Conservation (phyloP, 306 rosid genomes). For the Quercus dentata region DNA sequence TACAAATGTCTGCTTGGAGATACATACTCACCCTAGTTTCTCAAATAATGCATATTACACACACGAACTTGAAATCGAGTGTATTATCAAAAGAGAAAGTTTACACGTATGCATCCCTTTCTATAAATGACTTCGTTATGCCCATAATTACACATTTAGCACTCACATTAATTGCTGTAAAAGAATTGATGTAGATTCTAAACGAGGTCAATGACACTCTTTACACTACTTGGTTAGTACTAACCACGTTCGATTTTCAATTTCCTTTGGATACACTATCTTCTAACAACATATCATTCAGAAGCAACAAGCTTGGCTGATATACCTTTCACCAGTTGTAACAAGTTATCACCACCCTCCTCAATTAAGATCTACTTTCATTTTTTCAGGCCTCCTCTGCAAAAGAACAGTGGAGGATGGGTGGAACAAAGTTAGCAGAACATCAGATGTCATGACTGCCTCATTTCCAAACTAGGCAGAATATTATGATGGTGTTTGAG, state of each 20-base stretch:
- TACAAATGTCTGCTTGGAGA: too few relatives aligned
- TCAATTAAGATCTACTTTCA: constrained; percentile 12
- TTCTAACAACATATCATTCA: neutral
- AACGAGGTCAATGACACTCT: neutral
- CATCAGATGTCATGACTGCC: constrained; percentile 29
- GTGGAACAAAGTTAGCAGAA: constrained; percentile 39
- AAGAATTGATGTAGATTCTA: neutral
- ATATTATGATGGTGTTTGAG: constrained; percentile 46
- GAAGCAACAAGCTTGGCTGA: neutral
- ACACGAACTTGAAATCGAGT: too few relatives aligned
- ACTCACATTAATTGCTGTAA: too few relatives aligned
- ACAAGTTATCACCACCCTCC: constrained; percentile 16
- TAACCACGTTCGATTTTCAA: neutral
- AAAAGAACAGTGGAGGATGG: constrained; percentile 7
- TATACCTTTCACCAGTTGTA: constrained; percentile 7
- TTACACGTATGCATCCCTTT: too few relatives aligned
- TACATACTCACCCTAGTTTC: too few relatives aligned
- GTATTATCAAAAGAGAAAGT: too few relatives aligned
- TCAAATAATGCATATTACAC: too few relatives aligned
- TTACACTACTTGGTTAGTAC: neutral
- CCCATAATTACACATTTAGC: too few relatives aligned
- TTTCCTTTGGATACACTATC: neutral
- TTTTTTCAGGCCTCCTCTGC: constrained; percentile 12
- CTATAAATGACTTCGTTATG: too few relatives aligned
- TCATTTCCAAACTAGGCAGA: constrained; percentile 16